Evolutionary conservation across 192 early-diverging fungal genomes (phyloP).

Genomic region (Umbelopsis sp.): DNA sequence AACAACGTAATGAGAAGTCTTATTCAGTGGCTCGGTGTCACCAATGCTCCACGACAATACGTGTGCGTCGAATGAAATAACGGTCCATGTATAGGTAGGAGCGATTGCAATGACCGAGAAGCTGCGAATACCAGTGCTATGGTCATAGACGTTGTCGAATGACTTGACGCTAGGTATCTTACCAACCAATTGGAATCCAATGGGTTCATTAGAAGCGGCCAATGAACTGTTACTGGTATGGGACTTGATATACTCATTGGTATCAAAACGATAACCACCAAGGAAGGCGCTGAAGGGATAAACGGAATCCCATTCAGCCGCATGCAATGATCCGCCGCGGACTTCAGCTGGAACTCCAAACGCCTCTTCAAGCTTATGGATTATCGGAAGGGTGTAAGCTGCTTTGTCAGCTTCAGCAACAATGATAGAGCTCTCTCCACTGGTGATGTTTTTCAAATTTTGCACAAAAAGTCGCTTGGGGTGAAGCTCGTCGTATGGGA

Average conservation of each 20-base stretch:
- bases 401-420: conserved; percentile 66
- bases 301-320: conserved; percentile 58
- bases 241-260: conserved; percentile 41
- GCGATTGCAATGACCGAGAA: conserved; percentile 48
- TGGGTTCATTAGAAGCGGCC: conserved; percentile 16
- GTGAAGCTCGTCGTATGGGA: conserved; percentile 61
- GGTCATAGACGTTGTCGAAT: conserved; percentile 48
- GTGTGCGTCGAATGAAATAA: conserved; percentile 62
- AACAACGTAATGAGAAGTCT: conserved; percentile 48
- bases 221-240: conserved; percentile 36
- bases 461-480: conserved; percentile 68
- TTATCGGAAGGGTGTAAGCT: conserved; percentile 43
- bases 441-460: conserved; percentile 65
- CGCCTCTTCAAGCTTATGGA: conserved; percentile 43
- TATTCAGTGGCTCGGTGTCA: conserved; percentile 36
- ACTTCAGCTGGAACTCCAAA: conserved; percentile 40
- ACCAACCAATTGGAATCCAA: conserved; percentile 31
- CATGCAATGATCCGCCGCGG: conserved; percentile 35
- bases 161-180: conserved; percentile 43
- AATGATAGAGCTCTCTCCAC: conserved; percentile 53
- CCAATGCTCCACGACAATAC: conserved; percentile 61
- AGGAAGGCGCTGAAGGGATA: conserved; percentile 68
- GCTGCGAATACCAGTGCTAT: conserved; percentile 45
- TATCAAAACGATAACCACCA: conserved; percentile 54
- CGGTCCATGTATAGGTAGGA: conserved; percentile 63